Evolutionary conservation across 805 yeast species (phyloP).

Genomic region (Candida arabinofermentans): DNA sequence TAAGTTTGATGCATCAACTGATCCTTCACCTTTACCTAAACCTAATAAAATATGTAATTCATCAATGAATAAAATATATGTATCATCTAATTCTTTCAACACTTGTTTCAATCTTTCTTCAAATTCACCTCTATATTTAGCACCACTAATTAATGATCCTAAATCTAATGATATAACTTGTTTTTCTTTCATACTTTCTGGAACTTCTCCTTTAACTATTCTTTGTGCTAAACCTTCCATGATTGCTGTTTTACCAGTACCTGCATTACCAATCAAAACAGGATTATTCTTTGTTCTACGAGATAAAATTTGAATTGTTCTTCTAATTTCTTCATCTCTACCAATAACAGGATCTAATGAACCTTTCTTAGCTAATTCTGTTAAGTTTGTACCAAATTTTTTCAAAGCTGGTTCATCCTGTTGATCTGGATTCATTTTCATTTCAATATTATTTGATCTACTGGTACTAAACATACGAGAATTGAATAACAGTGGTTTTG

Average conservation of each 20-base stretch:
- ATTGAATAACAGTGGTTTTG: neutral
- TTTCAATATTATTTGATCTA: constrained; percentile 11
- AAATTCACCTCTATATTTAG: constrained; percentile 94
- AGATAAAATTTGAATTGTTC: constrained; percentile 89
- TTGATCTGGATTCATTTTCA: constrained; percentile 31
- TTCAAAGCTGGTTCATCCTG: constrained; percentile 73
- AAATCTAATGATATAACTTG: constrained; percentile 79
- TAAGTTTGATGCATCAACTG: constrained; percentile 92
- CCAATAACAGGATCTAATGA: constrained; percentile 96
- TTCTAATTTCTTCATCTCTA: constrained; percentile 87
- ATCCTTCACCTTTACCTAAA: constrained; percentile 88
- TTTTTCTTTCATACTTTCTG: constrained; percentile 88
- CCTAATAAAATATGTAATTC: constrained; percentile 89
- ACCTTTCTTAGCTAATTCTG: constrained; percentile 83
- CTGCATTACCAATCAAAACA: constrained; percentile 91
- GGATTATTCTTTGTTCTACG: constrained; percentile 95
- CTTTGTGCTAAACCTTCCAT: constrained; percentile 97
- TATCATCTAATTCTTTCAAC: constrained; percentile 76
- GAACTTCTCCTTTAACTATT: constrained; percentile 87
- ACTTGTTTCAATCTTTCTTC: constrained; percentile 84
- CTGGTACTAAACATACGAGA: constrained; percentile 17
- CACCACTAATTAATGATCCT: constrained; percentile 89
- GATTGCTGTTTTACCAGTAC: constrained; percentile 96
- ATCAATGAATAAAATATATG: constrained; percentile 79
- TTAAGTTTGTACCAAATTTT: constrained; percentile 80